Evolutionary conservation across 1,139 yeast genomes (phyloP).

Genomic region (Sporopachydermia cereana): DNA sequence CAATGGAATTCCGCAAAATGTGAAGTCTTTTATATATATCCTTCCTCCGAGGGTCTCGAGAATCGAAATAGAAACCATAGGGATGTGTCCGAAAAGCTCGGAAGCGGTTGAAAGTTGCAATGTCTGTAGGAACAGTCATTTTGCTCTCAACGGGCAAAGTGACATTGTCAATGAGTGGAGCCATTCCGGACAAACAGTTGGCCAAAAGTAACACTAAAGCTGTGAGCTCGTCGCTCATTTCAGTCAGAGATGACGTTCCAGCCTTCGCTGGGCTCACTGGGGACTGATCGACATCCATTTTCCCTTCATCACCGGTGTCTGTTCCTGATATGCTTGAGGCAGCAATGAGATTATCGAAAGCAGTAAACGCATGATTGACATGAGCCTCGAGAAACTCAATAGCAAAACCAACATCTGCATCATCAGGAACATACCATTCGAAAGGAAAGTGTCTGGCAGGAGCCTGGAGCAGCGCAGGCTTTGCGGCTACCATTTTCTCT

Average conservation of each 20-base stretch:
- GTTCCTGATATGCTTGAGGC: too few relatives aligned
- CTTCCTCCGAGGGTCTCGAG: conserved; percentile 37
- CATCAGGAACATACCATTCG: conserved; percentile 65
- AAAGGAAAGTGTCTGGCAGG: conserved; percentile 37
- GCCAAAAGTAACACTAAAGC: background rate
- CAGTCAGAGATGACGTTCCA: too few relatives aligned
- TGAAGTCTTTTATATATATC: conserved; percentile 52
- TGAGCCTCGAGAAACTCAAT: conserved; percentile 45
- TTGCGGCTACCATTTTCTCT: conserved; percentile 37
- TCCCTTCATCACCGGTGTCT: too few relatives aligned
- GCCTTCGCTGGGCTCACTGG: too few relatives aligned
- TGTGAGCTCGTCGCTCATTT: background rate
- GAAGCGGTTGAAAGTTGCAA: background rate
- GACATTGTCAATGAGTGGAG: conserved; percentile 1
- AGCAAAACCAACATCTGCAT: conserved; percentile 48
- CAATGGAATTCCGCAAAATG: conserved; percentile 48
- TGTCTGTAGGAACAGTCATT: background rate
- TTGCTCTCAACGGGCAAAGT: background rate
- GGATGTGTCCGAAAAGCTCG: conserved; percentile 9
- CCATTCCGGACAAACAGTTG: conserved; percentile 5
- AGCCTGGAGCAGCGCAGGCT: conserved; percentile 19
- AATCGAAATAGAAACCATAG: conserved; percentile 38
- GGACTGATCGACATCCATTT: too few relatives aligned
- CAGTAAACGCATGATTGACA: conserved; percentile 32
- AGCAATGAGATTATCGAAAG: conserved; percentile 21